phyloP scores from a whole-genome alignment of 371 early-diverging fungal species.

The Blyttiomyces sp. region DNA sequence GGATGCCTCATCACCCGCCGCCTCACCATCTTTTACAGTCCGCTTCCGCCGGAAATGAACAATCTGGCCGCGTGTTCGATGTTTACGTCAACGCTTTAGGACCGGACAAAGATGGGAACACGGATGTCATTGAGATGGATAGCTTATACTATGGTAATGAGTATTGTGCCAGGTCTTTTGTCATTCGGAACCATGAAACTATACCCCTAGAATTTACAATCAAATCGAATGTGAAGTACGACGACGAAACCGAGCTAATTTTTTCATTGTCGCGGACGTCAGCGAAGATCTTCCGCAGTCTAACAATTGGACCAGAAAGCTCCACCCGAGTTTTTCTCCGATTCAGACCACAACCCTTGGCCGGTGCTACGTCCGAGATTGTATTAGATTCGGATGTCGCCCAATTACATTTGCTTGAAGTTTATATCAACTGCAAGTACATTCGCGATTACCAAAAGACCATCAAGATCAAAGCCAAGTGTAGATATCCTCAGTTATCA shows the following conservation, averaged over 20 bases:
- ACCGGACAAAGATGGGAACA: slow-evolving; percentile 46
- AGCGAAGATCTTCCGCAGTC: slow-evolving; percentile 61
- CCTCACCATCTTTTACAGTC: background rate
- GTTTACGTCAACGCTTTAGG: slow-evolving; percentile 61
- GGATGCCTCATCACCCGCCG: slow-evolving; percentile 2
- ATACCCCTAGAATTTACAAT: slow-evolving; percentile 68
- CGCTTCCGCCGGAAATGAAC: background rate
- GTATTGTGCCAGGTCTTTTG: slow-evolving; percentile 61
- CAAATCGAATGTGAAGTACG: slow-evolving; percentile 54
- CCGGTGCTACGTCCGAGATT: background rate
- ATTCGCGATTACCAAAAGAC: slow-evolving; percentile 73
- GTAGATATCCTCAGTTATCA: slow-evolving; percentile 50
- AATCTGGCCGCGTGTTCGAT: slow-evolving; percentile 53
- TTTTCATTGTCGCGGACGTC: slow-evolving; percentile 70
- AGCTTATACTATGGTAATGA: slow-evolving; percentile 62
- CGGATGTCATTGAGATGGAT: slow-evolving; percentile 56
- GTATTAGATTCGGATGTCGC: slow-evolving; percentile 12
- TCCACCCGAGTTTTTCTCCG: slow-evolving; percentile 62
- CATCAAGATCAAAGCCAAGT: slow-evolving; percentile 55
- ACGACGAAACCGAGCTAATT: slow-evolving; percentile 59
- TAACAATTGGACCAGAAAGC: slow-evolving; percentile 59
- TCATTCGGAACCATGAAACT: slow-evolving; percentile 63
- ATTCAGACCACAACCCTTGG: slow-evolving; percentile 44
- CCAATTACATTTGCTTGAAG: slow-evolving; percentile 53
- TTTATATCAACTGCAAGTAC: slow-evolving; percentile 68